These are phyloP conservation scores for Lithohypha guttulata DNA, from an alignment of 2,329 filamentous ascomycete species.

Conservation along the genomic window DNA sequence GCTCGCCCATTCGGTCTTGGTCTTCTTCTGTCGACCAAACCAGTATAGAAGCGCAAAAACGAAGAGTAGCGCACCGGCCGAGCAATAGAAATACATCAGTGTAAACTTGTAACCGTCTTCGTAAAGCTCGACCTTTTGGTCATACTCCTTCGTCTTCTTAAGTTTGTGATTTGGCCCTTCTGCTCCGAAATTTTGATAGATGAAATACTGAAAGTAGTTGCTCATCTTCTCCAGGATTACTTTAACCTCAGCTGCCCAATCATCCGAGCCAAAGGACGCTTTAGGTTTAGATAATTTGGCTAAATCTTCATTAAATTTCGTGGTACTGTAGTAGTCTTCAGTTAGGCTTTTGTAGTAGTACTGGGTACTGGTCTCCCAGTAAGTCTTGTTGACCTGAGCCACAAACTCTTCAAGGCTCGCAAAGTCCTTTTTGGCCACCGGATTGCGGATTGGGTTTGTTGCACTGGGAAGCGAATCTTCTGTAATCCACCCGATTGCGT, in stretches of 20 bases:
- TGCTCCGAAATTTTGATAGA: slow-evolving; percentile 11
- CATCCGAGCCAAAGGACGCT: slow-evolving; percentile 3
- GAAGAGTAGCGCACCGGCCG: slow-evolving; percentile 10
- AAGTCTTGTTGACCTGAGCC: not conserved
- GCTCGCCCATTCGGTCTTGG: slow-evolving; percentile 14
- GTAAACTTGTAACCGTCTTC: slow-evolving; percentile 10
- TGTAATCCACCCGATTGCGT: slow-evolving; percentile 1
- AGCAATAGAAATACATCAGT: slow-evolving; percentile 10
- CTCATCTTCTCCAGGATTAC: slow-evolving; percentile 8
- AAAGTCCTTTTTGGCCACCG: not conserved
- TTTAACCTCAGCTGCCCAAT: slow-evolving; percentile 3
- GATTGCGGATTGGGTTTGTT: not conserved
- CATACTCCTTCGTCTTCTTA: slow-evolving; percentile 4
- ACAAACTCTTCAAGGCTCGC: not conserved
- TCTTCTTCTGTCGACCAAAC: slow-evolving; percentile 21
- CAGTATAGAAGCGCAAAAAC: slow-evolving; percentile 16
- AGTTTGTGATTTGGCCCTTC: slow-evolving; percentile 7
- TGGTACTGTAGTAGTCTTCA: slow-evolving; percentile 1
- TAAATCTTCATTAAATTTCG: slow-evolving; percentile 1
- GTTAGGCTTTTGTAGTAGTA: slow-evolving; percentile 8
- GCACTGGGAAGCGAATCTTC: slow-evolving; percentile 1
- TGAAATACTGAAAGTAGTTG: slow-evolving; percentile 3
- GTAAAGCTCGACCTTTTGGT: slow-evolving; percentile 6
- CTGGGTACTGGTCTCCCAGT: not conserved
- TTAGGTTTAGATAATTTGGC: slow-evolving; percentile 6